A percentile compares a stretch with the other conserved stretches of the same genome.
phyloP scores from a whole-genome alignment of 2,329 filamentous ascomycete species.

The Cytospora piceicola region DNA sequence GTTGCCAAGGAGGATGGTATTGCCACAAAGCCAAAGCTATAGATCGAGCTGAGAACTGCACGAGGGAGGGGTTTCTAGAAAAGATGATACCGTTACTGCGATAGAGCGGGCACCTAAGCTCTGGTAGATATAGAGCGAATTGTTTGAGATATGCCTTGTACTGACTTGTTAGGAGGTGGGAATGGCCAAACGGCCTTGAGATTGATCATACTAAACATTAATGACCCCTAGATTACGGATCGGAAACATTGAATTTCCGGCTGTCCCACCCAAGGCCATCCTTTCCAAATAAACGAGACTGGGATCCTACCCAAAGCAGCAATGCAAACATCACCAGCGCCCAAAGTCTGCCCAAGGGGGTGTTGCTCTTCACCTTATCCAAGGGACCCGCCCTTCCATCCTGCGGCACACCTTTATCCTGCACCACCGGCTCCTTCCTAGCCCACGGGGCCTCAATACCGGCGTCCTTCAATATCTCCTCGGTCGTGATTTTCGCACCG shows the following conservation, averaged over 20 bases:
- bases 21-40: conserved; percentile 25
- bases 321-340: neutral
- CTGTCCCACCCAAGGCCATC: neutral
- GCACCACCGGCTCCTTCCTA: conserved; percentile 30
- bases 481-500: conserved; percentile 63
- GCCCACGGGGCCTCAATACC: conserved; percentile 39
- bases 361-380: conserved; percentile 20
- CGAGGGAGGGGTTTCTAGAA: conserved; percentile 2
- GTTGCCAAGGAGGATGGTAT: neutral
- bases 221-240: neutral
- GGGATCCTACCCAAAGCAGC: conserved; percentile 7
- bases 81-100: neutral
- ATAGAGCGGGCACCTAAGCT: no score
- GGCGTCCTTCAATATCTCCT: conserved; percentile 47
- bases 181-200: neutral
- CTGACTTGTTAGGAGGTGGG: no score
- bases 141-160: neutral
- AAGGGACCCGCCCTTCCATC: conserved; percentile 23
- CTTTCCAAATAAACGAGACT: neutral
- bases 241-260: neutral
- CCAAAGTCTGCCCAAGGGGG: neutral
- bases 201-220: neutral
- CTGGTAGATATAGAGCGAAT: neutral
- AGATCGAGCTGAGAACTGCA: neutral
- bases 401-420: conserved; percentile 34